Base-by-base conservation (phyloP, 805 yeast genomes). In the Kazachstania taianensis region DNA sequence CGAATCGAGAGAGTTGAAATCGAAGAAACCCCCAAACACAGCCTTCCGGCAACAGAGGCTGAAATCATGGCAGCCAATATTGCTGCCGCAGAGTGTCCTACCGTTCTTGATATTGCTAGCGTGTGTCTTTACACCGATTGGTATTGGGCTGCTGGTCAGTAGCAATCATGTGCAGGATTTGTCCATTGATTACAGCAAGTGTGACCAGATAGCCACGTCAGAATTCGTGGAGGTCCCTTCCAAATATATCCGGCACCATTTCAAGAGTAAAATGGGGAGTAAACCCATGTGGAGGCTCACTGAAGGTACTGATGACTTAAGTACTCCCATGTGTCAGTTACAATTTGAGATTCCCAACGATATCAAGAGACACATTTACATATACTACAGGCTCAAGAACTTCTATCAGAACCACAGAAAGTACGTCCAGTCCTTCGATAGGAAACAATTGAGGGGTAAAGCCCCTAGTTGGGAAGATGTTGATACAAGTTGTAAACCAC, bases 341-440 rank as follows among this genome's bases (percentile, higher is more conserved):
- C 73, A 75, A 49, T 89, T 92, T 61, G 72, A 73, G 28, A 56
- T 85, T 19, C 94, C 95, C 10, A 65, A 66, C 30, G 77, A 76
- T 37, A 67, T 92, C 55, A 67, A 74, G 28, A 72, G 78, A 2
- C 84, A 94, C 3, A 53, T 86, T 7, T 86, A 69, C 55, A 52
- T 85, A 43, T 92, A 84, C 62, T 92, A 92, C 63, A 76, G 78
- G 46, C 65, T 92, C 50, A 86, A 96, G 24, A 85, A 85, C 55
- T 92, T 89, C 59, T 86, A 70, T 58, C 97, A 92, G 58, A 92
- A 92, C 57, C 98, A 92, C 62, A 74, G 98, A 41, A 83, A 92
- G 43, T 92, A 85, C 54, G 97, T 89, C 23, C 77, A 75, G 41
- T 81, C 94, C 7, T 82, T 70, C 57, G 94, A 86, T 55, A 72